Evolutionary conservation across 2,329 filamentous ascomycete species (phyloP).

Genomic region (Talaromyces albobiverticillius): DNA sequence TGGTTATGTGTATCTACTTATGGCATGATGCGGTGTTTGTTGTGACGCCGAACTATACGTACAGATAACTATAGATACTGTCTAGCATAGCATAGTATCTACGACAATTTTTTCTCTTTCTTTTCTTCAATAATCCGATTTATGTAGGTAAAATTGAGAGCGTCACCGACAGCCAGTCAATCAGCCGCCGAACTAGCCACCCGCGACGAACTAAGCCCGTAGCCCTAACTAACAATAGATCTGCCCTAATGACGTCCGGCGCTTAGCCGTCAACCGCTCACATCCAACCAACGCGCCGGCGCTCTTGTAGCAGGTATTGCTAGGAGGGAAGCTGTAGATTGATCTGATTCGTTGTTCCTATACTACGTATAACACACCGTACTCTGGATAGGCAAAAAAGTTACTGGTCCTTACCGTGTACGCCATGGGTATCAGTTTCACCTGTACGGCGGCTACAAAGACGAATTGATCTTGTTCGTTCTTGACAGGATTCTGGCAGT

Average conservation of each 20-base stretch:
- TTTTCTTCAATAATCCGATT: background rate
- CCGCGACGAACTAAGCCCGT: background rate
- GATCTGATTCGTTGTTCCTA: background rate
- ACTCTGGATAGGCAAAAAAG: too few relatives aligned
- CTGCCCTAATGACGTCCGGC: constrained; percentile 11
- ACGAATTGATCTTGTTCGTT: background rate
- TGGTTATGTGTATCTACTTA: too few relatives aligned
- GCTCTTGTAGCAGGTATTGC: background rate
- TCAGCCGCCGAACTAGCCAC: background rate
- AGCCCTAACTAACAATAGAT: background rate
- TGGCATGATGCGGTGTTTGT: too few relatives aligned
- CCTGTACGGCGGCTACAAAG: background rate
- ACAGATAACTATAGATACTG: background rate
- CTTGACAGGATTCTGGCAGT: background rate
- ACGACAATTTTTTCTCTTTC: background rate
- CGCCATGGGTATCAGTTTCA: too few relatives aligned
- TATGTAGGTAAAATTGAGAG: background rate
- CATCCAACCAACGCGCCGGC: background rate
- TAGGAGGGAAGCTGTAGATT: background rate
- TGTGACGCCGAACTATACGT: background rate
- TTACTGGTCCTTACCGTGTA: too few relatives aligned
- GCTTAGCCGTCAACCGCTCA: constrained; percentile 2
- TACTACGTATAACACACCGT: too few relatives aligned
- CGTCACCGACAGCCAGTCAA: constrained; percentile 1
- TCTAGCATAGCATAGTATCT: background rate